Conservation (phyloP, 1,284 basidiomycete genomes). For the Vanrija humicola region DNA sequence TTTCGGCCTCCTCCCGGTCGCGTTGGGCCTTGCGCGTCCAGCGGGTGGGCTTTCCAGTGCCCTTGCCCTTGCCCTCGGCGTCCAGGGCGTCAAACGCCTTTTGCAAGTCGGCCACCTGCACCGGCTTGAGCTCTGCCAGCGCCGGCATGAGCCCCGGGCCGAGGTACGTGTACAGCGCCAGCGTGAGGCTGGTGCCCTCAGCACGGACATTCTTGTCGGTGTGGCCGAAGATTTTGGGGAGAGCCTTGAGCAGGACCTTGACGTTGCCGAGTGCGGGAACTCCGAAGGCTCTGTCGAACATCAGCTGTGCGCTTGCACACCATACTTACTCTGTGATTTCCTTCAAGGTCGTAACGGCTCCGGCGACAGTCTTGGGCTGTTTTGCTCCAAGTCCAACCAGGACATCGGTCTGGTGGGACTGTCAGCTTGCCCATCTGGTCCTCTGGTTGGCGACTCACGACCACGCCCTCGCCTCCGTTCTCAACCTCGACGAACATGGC, state of each 20-base stretch:
- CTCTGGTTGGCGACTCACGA: slow-evolving; percentile 59
- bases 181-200: slow-evolving; percentile 75
- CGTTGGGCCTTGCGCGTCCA: slow-evolving; percentile 74
- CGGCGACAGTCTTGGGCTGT: slow-evolving; percentile 90
- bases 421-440: slow-evolving; percentile 13
- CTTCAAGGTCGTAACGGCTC: slow-evolving; percentile 71
- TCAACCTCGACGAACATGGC: slow-evolving; percentile 92
- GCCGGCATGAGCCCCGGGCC: slow-evolving; percentile 83
- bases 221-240: slow-evolving; percentile 93
- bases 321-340: slow-evolving; percentile 63
- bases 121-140: slow-evolving; percentile 85
- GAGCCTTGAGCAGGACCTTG: slow-evolving; percentile 70
- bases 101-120: slow-evolving; percentile 95
- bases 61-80: slow-evolving; percentile 74
- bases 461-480: slow-evolving; percentile 78
- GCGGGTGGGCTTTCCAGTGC: slow-evolving; percentile 71
- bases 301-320: not conserved
- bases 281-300: slow-evolving; percentile 67
- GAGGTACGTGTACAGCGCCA: slow-evolving; percentile 80
- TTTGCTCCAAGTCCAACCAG: slow-evolving; percentile 82
- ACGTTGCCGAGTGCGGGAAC: slow-evolving; percentile 70
- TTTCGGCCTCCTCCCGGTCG: slow-evolving; percentile 60
- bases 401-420: slow-evolving; percentile 63
- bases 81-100: slow-evolving; percentile 85
- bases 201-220: slow-evolving; percentile 93